Conservation (phyloP, 2,329 filamentous ascomycete genomes). For the Penicillium sp. region DNA sequence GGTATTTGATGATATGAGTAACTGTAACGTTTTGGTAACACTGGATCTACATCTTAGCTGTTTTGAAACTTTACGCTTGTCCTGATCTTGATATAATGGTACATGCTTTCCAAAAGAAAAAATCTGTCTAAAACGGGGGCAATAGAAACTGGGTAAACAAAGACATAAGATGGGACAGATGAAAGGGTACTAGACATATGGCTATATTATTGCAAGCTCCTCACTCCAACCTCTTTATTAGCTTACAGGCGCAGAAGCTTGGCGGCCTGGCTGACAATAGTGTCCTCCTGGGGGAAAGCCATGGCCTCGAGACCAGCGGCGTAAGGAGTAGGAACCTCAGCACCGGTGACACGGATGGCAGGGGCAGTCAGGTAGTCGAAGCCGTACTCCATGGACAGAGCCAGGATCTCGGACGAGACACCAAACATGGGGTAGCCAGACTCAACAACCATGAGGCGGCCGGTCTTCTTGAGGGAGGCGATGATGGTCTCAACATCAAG, state of each 20-base stretch:
- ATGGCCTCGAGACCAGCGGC: slow-evolving; percentile 90
- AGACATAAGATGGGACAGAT: slow-evolving; percentile 24
- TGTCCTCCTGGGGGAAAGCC: slow-evolving; percentile 84
- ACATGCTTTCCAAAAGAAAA: slow-evolving; percentile 29
- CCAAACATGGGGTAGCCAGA: slow-evolving; percentile 96
- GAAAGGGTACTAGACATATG: slow-evolving; percentile 37
- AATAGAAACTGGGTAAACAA: slow-evolving; percentile 27
- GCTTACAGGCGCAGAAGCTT: slow-evolving; percentile 80
- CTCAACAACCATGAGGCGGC: slow-evolving; percentile 85
- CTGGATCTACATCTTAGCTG: background rate
- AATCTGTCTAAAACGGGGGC: slow-evolving; percentile 17
- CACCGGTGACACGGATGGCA: slow-evolving; percentile 85
- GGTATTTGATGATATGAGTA: background rate
- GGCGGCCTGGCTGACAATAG: slow-evolving; percentile 83
- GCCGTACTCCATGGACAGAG: slow-evolving; percentile 92
- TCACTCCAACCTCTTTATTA: slow-evolving; percentile 19
- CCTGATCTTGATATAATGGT: slow-evolving; percentile 22
- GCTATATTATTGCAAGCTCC: slow-evolving; percentile 31
- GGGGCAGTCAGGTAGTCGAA: slow-evolving; percentile 97
- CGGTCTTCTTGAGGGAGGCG: slow-evolving; percentile 98
- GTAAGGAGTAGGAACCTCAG: slow-evolving; percentile 96
- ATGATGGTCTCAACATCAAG: slow-evolving; percentile 93
- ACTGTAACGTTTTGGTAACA: background rate
- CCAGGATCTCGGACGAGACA: slow-evolving; percentile 88
- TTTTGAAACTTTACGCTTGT: slow-evolving; percentile 15